Percentiles rank a stretch among this genome's conserved stretches.
Conservation (phyloP, 2,329 filamentous ascomycete genomes). For the Monosporascus sp. region DNA sequence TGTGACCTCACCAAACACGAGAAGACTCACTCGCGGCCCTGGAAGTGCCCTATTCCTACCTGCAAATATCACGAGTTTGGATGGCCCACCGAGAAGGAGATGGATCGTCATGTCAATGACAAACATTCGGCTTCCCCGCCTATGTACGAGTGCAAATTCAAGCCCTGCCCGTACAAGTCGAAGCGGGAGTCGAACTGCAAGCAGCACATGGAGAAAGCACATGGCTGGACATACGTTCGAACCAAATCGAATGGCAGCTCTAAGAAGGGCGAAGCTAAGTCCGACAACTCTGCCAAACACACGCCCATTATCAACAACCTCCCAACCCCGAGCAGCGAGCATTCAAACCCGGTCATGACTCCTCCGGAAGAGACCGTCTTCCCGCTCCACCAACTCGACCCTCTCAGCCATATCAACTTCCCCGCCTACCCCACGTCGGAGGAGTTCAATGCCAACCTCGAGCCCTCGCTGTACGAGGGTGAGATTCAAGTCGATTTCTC, state of each 20-base stretch:
- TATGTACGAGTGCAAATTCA: constrained; percentile 78
- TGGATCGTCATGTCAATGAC: constrained; percentile 92
- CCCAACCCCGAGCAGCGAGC: constrained; percentile 56
- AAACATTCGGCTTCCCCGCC: constrained; percentile 79
- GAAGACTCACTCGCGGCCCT: constrained; percentile 94
- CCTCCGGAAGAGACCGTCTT: constrained; percentile 46
- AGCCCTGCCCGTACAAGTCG: constrained; percentile 85
- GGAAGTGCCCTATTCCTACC: constrained; percentile 76
- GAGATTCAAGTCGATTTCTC: constrained; percentile 33
- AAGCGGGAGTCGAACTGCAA: constrained; percentile 97
- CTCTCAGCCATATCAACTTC: constrained; percentile 35
- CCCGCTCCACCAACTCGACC: constrained; percentile 14
- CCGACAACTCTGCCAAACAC: constrained; percentile 42
- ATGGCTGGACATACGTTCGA: constrained; percentile 84
- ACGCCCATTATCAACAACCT: constrained; percentile 58
- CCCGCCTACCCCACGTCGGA: constrained; percentile 42
- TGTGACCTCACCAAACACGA: constrained; percentile 97
- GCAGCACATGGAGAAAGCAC: constrained; percentile 97
- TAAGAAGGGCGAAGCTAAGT: constrained; percentile 48
- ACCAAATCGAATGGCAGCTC: constrained; percentile 71
- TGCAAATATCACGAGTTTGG: constrained; percentile 91
- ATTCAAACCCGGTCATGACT: constrained; percentile 50
- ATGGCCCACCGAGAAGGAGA: constrained; percentile 97
- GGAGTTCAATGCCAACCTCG: constrained; percentile 37
- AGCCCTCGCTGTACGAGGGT: constrained; percentile 35